Evolutionary conservation across 176 grass and related monocot species (phyloP), one percentile per base, ranked within the genome.

Genomic region (Themeda triandra): DNA sequence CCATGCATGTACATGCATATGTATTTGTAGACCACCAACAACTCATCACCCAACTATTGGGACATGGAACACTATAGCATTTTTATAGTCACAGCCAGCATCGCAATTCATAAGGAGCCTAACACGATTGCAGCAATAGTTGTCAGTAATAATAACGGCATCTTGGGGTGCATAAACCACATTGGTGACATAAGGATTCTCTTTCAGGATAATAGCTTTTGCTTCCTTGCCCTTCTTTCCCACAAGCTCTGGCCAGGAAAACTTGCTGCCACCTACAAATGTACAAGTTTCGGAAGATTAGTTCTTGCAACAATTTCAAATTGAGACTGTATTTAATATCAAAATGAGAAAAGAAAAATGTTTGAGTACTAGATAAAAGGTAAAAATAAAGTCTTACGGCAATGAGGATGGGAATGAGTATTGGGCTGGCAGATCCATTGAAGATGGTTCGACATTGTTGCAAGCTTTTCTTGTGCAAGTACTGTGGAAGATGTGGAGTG

Each of bases 91-190:
- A 79, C 76, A 56, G 6, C 31, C 44, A 24, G 13, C 8, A 2
- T 36, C 32, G 15, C 25, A 42, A 86, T 36, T 77, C 75, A 49
- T 49, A 18, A 49, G 46, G 46, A 49, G 46, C 66, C 66, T 48
- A 63, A 86, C 84, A 32, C 84, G 84, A 46, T 79, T 79, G 40
- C 84, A 86, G n/a, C 84, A 86, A 65, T 63, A 79, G 29, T 79
- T 28, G 0, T 6, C 2, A 0, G 64, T 60, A 33, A 85, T 60
- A 33, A 85, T 21, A 27, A 85, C 3, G 19, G 2, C 64, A 40
- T 70, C 65, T 77, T 46, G 37, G 6, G 66, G 54, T 10, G 62
- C 1, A 49, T 48, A 80, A 51, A 53, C 11, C 17, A 23, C 68
- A 6, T 12, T 56, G 23, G 6, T 6, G 3, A 63, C 11, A 27